Percentiles rank a stretch among this genome's conserved stretches.
phyloP scores from a whole-genome alignment of 805 yeast species.

The Barnettozyma sucrosica region DNA sequence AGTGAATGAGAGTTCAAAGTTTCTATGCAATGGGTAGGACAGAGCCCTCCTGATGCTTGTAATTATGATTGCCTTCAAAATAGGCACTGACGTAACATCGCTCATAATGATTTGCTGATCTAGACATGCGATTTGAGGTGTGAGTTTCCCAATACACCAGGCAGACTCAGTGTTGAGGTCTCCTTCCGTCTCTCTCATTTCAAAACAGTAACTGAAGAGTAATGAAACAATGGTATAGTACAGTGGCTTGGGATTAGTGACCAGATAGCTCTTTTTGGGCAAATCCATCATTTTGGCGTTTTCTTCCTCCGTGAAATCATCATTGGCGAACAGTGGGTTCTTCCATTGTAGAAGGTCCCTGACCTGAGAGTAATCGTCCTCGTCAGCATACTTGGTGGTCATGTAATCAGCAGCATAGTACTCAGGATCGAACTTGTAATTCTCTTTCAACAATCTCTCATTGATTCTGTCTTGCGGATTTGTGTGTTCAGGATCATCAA shows the following conservation, averaged over 20 bases:
- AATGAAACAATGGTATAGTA: slow-evolving; percentile 62
- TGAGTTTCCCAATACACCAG: slow-evolving; percentile 86
- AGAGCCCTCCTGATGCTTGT: slow-evolving; percentile 70
- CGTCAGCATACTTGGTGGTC: slow-evolving; percentile 47
- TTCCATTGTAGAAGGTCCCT: slow-evolving; percentile 44
- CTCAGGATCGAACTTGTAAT: slow-evolving; percentile 77
- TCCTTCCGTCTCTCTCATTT: slow-evolving; percentile 67
- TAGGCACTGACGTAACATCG: slow-evolving; percentile 21
- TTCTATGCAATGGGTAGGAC: slow-evolving; percentile 74
- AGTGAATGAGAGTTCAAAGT: slow-evolving; percentile 49
- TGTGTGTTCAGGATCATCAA: slow-evolving; percentile 73
- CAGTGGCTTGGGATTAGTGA: slow-evolving; percentile 49
- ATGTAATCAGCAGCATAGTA: slow-evolving; percentile 82
- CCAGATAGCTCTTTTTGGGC: slow-evolving; percentile 56
- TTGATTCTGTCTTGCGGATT: slow-evolving; percentile 51
- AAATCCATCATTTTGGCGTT: slow-evolving; percentile 62
- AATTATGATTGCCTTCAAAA: slow-evolving; percentile 49
- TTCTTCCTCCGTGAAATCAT: slow-evolving; percentile 48
- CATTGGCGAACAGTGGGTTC: slow-evolving; percentile 37
- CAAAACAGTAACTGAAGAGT: slow-evolving; percentile 70
- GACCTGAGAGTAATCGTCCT: slow-evolving; percentile 43
- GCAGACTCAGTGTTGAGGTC: slow-evolving; percentile 78
- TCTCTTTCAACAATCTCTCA: slow-evolving; percentile 63
- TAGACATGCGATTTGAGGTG: slow-evolving; percentile 70
- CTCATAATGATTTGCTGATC: slow-evolving; percentile 49